A percentile compares a stretch with the other conserved stretches of the same genome.
phyloP scores from a whole-genome alignment of 2,329 filamentous ascomycete species.

The Blumeriella jaapii region DNA sequence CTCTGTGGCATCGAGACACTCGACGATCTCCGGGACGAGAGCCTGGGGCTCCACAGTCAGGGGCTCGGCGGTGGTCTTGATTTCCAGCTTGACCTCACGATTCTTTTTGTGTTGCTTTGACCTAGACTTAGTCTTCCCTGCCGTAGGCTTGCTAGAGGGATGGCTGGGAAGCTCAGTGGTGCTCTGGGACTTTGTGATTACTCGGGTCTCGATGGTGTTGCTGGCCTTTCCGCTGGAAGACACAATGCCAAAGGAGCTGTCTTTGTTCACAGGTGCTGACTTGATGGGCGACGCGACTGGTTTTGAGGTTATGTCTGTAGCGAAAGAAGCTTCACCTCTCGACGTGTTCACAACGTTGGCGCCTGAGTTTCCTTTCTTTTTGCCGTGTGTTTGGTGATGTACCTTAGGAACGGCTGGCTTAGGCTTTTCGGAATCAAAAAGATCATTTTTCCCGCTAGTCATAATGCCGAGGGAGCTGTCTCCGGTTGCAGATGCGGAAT shows the following conservation, averaged over 20 bases:
- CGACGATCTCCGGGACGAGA: neutral
- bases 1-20: neutral
- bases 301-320: conserved; percentile 4
- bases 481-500: neutral
- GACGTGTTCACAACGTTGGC: neutral
- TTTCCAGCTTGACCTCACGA: neutral
- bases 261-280: neutral
- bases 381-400: neutral
- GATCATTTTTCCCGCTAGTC: too few species aligned
- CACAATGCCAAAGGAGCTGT: too few species aligned
- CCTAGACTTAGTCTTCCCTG: neutral
- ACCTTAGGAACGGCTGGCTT: too few species aligned
- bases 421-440: too few species aligned
- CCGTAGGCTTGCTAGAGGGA: neutral
- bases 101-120: neutral
- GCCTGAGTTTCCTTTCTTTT: neutral
- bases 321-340: conserved; percentile 4
- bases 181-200: conserved; percentile 1
- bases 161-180: neutral
- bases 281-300: conserved; percentile 1
- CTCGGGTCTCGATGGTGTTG: too few species aligned
- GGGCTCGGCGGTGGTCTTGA: neutral
- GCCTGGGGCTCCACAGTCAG: neutral
- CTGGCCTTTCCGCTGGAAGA: too few species aligned
- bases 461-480: too few species aligned